Evolutionary conservation across 306 rosid genomes (phyloP), one percentile per base, ranked within the genome.

Genomic region (Nissolia schottii): DNA sequence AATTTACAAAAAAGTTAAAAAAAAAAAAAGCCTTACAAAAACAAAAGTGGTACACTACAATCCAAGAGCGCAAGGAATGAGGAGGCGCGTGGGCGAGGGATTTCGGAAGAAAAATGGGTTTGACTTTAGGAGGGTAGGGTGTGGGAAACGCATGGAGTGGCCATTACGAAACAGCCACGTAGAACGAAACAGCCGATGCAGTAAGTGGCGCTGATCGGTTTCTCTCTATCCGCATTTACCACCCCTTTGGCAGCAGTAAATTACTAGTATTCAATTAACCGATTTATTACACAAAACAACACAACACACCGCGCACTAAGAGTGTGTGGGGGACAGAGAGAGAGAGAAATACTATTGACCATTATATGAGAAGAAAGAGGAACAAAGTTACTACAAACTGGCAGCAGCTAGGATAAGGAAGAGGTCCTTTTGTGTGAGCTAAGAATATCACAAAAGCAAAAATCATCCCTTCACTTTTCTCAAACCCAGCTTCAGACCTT

Each of bases 141-240:
- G 54, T 69, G 60, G 69, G 68, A 75, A 85, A 83, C 88, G 80
- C 48, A 40, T 48, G 7, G 54, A 4, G 28, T 0, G 5, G 6
- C 90, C 85, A 79, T 3, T 60, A 2, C 49, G 35, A 66, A 23
- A 23, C 0, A 0, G 58, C 43, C 88, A 86, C 82, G 86, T 90
- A 90, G 70, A 61, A 1, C 0, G 41, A 48, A 85, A 85, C 85
- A 34, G 81, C 40, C 70, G 4, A 62, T 38, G 86, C 6, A 70
- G 63, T 70, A 74, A 77, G 67, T 73, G 79, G 68, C 68, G 73
- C 41, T 56, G 80, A 82, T 85, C 87, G 71, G 85, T 85, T 85
- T 83, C 79, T 73, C 70, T 82, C 62, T 38, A 73, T 31, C 78
- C 37, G 81, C 90, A 84, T 71, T 90, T 85, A 84, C 89, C 86